These are phyloP conservation scores for Saraca asoca DNA, from an alignment of 331 rosid species.

Conservation along the genomic window DNA sequence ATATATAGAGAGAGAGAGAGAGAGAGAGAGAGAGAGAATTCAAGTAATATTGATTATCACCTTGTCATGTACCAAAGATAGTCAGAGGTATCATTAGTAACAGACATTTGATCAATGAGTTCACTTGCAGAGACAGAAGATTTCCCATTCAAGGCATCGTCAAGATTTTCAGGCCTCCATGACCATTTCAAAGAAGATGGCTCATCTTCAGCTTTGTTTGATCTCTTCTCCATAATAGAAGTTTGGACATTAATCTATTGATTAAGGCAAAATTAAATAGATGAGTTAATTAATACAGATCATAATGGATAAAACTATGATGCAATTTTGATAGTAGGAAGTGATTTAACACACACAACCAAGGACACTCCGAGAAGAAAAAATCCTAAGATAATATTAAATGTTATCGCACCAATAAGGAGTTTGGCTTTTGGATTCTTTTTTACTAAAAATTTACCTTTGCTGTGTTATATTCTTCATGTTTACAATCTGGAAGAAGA, in stretches of 20 bases:
- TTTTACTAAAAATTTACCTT: conserved; percentile 43
- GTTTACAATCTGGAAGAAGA: conserved; percentile 52
- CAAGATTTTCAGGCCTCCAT: conserved; percentile 55
- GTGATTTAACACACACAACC: too few species aligned
- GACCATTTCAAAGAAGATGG: conserved; percentile 43
- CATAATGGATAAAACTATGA: background rate
- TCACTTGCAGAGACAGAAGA: conserved; percentile 12
- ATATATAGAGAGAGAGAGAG: too few species aligned
- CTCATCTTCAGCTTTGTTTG: conserved; percentile 45
- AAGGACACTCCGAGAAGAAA: too few species aligned
- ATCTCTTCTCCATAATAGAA: conserved; percentile 43
- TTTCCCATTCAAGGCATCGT: conserved; percentile 34
- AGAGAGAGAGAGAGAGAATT: background rate
- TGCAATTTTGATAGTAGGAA: background rate
- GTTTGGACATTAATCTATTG: conserved; percentile 59
- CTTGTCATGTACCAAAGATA: too few species aligned
- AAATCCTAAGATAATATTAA: too few species aligned
- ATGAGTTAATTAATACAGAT: background rate
- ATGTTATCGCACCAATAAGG: too few species aligned
- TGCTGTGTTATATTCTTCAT: conserved; percentile 54
- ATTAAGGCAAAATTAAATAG: background rate
- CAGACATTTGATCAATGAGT: conserved; percentile 52
- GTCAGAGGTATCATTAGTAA: conserved; percentile 33
- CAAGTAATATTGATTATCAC: background rate
- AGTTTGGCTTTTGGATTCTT: too few species aligned